phyloP scores from a whole-genome alignment of 371 early-diverging fungal genomes.

The Phascolomyces articulosus region DNA sequence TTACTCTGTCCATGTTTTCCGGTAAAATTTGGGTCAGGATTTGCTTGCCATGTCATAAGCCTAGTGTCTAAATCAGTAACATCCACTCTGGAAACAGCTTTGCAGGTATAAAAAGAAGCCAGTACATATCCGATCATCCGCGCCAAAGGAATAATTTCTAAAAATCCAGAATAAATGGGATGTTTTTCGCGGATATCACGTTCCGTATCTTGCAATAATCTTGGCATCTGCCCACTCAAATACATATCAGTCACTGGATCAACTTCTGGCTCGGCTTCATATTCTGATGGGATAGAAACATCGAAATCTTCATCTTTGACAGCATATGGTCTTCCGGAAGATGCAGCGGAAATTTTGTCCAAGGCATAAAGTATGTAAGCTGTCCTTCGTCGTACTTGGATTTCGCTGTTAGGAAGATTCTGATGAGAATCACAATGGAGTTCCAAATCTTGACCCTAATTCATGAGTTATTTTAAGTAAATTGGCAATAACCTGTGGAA shows the following conservation, averaged over 20 bases:
- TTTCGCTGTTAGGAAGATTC: background rate
- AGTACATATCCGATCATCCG: background rate
- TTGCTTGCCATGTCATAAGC: background rate
- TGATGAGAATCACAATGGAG: background rate
- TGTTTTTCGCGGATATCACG: background rate
- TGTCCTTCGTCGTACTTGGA: background rate
- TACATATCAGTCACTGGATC: background rate
- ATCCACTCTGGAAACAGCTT: background rate
- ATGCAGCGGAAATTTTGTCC: background rate
- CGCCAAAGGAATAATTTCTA: background rate
- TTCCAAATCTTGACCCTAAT: background rate
- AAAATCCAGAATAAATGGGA: background rate
- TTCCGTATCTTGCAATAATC: background rate
- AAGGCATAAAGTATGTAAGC: background rate
- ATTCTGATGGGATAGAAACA: background rate
- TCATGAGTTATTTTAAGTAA: no score
- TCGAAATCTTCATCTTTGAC: background rate
- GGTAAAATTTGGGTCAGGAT: background rate
- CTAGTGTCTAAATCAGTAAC: background rate
- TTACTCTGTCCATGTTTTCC: background rate
- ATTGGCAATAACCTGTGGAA: no score
- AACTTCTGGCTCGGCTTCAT: background rate
- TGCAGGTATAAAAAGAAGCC: background rate
- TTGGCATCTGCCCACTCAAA: background rate
- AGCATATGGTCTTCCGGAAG: background rate